These are phyloP conservation scores for Sclerotinia subarctica DNA, from an alignment of 2,329 filamentous ascomycete species.

Conservation along the genomic window DNA sequence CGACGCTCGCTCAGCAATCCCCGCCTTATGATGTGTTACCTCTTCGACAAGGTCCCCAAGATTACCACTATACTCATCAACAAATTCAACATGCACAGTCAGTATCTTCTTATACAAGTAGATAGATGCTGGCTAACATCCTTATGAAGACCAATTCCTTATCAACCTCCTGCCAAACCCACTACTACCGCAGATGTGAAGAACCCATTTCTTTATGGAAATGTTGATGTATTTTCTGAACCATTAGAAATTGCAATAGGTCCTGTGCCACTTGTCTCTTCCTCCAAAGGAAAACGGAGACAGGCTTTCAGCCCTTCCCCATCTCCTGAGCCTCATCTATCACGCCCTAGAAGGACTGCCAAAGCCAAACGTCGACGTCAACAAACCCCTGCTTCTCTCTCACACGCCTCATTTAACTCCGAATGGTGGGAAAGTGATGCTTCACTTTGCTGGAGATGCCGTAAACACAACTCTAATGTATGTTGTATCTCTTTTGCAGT, in stretches of 20 bases:
- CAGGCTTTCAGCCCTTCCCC: conserved; percentile 10
- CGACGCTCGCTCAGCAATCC: not conserved
- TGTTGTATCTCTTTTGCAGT: not conserved
- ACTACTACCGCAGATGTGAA: not conserved
- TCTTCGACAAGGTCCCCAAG: not conserved
- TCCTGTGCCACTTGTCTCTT: not conserved
- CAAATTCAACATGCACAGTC: conserved; percentile 13
- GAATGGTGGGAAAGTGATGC: conserved; percentile 11
- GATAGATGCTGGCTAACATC: not conserved
- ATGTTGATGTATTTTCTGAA: conserved; percentile 3
- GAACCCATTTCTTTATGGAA: conserved; percentile 13
- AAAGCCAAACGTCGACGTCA: conserved; percentile 15
- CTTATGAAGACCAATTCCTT: not conserved
- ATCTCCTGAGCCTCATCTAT: not conserved
- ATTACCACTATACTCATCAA: not conserved
- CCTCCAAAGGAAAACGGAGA: conserved; percentile 9
- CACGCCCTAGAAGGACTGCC: conserved; percentile 9
- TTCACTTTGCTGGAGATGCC: conserved; percentile 18
- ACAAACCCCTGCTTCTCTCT: not conserved
- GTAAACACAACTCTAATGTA: conserved; percentile 17
- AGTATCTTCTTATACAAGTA: not conserved
- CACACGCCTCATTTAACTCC: not conserved
- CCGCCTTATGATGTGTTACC: not conserved
- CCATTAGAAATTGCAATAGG: conserved; percentile 5
- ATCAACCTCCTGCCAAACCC: not conserved